These are phyloP conservation scores for Cladosporium phlei DNA, from an alignment of 2,329 filamentous ascomycete genomes.

Conservation along the genomic window DNA sequence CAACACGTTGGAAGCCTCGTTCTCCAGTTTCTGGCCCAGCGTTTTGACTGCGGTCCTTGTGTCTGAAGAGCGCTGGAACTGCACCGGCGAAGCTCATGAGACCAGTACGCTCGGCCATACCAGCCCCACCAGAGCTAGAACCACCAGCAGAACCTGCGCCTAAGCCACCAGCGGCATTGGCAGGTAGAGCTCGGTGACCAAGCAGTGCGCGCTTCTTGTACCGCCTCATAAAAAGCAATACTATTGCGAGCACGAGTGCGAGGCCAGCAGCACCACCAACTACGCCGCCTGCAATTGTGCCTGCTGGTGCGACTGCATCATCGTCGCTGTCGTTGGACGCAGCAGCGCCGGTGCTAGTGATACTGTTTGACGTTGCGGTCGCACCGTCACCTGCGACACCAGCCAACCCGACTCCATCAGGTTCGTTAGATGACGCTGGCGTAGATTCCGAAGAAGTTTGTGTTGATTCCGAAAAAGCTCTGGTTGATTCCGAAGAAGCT, in stretches of 20 bases:
- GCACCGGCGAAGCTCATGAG: slow-evolving; percentile 35
- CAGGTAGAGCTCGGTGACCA: slow-evolving; percentile 25
- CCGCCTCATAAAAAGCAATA: slow-evolving; percentile 51
- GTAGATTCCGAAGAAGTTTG: slow-evolving; percentile 5
- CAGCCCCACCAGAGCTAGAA: slow-evolving; percentile 24
- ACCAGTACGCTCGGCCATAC: slow-evolving; percentile 39
- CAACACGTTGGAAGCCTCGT: slow-evolving; percentile 44
- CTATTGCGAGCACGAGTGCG: slow-evolving; percentile 46
- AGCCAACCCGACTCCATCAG: slow-evolving; percentile 2
- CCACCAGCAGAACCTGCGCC: slow-evolving; percentile 12
- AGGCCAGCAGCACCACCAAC: slow-evolving; percentile 57
- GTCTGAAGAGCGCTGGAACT: slow-evolving; percentile 35
- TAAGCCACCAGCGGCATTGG: slow-evolving; percentile 16
- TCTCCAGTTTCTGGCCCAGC: slow-evolving; percentile 28
- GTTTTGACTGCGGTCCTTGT: slow-evolving; percentile 27
- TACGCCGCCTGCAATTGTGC: slow-evolving; percentile 57
- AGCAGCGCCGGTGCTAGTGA: slow-evolving; percentile 10
- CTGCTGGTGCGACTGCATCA: slow-evolving; percentile 39
- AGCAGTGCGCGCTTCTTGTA: slow-evolving; percentile 37
- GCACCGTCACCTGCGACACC: slow-evolving; percentile 8
- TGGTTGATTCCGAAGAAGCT: too few species aligned
- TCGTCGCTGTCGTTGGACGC: slow-evolving; percentile 10
- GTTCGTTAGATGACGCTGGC: neutral
- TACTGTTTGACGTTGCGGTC: neutral
- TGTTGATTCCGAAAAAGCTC: neutral